Conservation (phyloP, 768 basidiomycete species). For the Nidularia sp. region DNA sequence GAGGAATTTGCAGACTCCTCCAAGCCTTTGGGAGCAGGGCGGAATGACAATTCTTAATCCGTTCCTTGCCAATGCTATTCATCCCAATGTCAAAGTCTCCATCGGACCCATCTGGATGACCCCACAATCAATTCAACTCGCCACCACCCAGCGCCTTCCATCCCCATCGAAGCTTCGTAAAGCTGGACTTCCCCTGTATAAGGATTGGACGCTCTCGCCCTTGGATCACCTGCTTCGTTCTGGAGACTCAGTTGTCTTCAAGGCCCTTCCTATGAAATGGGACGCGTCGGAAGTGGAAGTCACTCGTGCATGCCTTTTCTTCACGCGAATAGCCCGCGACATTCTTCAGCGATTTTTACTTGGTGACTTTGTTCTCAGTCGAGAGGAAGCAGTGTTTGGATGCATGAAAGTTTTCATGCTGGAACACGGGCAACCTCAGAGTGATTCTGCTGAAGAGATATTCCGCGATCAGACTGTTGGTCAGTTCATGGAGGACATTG, state of each 20-base stretch:
- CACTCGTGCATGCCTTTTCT: constrained; percentile 60
- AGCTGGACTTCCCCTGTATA: constrained; percentile 41
- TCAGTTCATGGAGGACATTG: constrained; percentile 51
- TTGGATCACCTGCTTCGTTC: constrained; percentile 81
- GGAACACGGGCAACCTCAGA: constrained; percentile 71
- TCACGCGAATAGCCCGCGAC: constrained; percentile 49
- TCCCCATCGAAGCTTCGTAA: constrained; percentile 16
- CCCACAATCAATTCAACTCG: constrained; percentile 49
- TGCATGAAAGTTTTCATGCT: constrained; percentile 97
- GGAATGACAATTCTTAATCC: constrained; percentile 51
- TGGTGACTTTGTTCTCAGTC: constrained; percentile 34
- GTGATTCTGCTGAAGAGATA: constrained; percentile 56
- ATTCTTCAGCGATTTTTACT: constrained; percentile 39
- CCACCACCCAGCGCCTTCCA: constrained; percentile 52
- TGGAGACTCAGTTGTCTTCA: constrained; percentile 65
- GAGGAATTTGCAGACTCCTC: constrained; percentile 30
- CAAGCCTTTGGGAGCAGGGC: constrained; percentile 44
- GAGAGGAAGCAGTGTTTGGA: constrained; percentile 61
- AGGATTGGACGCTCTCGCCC: constrained; percentile 68
- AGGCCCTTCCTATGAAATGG: constrained; percentile 65
- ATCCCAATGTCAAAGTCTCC: constrained; percentile 31
- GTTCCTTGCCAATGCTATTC: constrained; percentile 50
- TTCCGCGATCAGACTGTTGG: constrained; percentile 73
- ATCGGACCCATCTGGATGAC: constrained; percentile 51
- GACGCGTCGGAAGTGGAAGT: constrained; percentile 77